phyloP scores from a whole-genome alignment of 441 rosid genomes.

The Manihot esculenta region DNA sequence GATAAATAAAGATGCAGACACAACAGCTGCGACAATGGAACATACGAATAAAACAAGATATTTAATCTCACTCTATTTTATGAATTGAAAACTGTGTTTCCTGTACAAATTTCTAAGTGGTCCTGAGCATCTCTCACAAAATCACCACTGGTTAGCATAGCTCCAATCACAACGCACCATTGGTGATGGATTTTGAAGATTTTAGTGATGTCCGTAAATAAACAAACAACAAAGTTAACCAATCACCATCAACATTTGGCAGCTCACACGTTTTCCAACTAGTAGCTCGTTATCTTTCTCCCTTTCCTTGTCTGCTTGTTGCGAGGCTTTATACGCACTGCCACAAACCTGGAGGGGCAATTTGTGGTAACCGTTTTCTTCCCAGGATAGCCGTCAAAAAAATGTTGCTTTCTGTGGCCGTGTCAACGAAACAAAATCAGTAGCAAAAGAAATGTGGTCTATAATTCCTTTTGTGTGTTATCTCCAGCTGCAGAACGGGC shows the following conservation, averaged over 20 bases:
- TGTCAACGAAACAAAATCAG: slow-evolving; percentile 3
- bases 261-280: slow-evolving; percentile 30
- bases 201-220: slow-evolving; percentile 18
- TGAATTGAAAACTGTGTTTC: slow-evolving; percentile 13
- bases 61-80: slow-evolving; percentile 1
- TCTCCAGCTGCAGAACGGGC: slow-evolving; percentile 57
- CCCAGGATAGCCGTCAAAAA: slow-evolving; percentile 4
- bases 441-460: background rate
- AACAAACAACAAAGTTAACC: slow-evolving; percentile 30
- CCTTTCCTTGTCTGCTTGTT: slow-evolving; percentile 9
- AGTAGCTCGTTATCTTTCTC: background rate
- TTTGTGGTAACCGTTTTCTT: slow-evolving; percentile 14
- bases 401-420: slow-evolving; percentile 14
- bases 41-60: background rate
- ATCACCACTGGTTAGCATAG: slow-evolving; percentile 26
- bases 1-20: background rate
- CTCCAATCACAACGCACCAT: slow-evolving; percentile 29
- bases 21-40: too few relatives aligned
- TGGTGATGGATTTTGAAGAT: slow-evolving; percentile 23
- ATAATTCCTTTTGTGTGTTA: slow-evolving; percentile 44
- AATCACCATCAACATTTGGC: slow-evolving; percentile 21
- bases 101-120: slow-evolving; percentile 28
- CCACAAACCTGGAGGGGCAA: background rate
- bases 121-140: slow-evolving; percentile 24
- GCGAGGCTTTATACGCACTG: background rate